phyloP scores from a whole-genome alignment of 805 yeast genomes.

The Lipomyces lipofer region DNA sequence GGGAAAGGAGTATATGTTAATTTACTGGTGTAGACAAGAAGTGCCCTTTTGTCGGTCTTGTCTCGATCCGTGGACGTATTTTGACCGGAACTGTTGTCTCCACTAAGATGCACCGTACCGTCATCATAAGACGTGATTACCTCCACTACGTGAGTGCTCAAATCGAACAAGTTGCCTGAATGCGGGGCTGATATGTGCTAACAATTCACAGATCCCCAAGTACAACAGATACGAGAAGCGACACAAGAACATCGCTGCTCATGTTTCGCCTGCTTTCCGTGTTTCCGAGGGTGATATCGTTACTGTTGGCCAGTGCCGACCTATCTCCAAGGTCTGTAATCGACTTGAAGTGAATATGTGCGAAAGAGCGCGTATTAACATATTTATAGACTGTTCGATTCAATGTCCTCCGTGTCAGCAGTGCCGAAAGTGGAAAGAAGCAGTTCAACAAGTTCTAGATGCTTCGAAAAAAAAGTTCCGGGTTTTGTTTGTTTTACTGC shows the following conservation, averaged over 20 bases:
- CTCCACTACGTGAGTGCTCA: constrained; percentile 67
- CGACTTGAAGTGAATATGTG: neutral
- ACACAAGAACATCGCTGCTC: constrained; percentile 99
- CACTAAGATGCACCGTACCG: constrained; percentile 99
- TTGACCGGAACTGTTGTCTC: constrained; percentile 99
- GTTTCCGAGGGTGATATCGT: constrained; percentile 98
- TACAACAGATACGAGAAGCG: constrained; percentile 99
- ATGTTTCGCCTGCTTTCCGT: constrained; percentile 99
- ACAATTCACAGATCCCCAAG: constrained; percentile 68
- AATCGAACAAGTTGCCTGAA: neutral
- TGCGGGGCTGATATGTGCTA: constrained; percentile 4
- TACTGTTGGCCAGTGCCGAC: constrained; percentile 99
- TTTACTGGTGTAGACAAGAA: constrained; percentile 60
- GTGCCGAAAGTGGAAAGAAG: constrained; percentile 81
- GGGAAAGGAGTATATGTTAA: neutral
- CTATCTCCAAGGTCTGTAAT: constrained; percentile 73
- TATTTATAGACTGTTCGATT: constrained; percentile 82
- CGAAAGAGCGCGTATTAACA: neutral
- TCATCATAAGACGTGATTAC: constrained; percentile 99
- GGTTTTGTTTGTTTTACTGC: constrained; percentile 22
- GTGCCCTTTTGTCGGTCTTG: constrained; percentile 97
- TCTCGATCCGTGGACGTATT: constrained; percentile 99
- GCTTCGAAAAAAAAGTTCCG: constrained; percentile 17
- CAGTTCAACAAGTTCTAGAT: constrained; percentile 91
- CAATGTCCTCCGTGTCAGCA: constrained; percentile 93